Evolutionary conservation across 345 rosid genomes (phyloP).

Genomic region (Acer yangbiense): DNA sequence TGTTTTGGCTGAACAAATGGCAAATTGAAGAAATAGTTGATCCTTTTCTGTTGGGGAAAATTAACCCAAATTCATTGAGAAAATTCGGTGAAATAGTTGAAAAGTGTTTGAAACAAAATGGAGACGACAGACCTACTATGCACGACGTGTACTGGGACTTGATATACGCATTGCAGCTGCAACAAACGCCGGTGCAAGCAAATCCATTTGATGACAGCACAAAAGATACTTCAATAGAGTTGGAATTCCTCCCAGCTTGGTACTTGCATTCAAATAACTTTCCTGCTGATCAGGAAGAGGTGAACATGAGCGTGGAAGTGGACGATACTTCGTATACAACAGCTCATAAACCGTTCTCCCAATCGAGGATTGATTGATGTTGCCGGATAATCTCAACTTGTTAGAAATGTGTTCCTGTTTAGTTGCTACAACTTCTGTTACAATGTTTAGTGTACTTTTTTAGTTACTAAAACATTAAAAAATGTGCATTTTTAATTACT

Average conservation of each 20-base stretch:
- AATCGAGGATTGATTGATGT: background rate
- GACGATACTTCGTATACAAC: background rate
- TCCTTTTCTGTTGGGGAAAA: constrained; percentile 35
- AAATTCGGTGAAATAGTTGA: constrained; percentile 52
- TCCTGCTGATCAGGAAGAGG: background rate
- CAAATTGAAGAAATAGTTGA: constrained; percentile 47
- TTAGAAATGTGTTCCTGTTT: background rate
- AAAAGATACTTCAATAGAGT: constrained; percentile 1
- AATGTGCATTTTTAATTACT: too few relatives aligned
- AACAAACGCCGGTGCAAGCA: constrained; percentile 7
- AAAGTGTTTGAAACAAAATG: constrained; percentile 62
- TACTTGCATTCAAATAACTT: background rate
- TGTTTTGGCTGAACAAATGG: constrained; percentile 33
- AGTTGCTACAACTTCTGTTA: background rate
- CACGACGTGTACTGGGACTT: constrained; percentile 61
- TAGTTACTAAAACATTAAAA: too few relatives aligned
- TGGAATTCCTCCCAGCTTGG: background rate
- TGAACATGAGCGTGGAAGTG: background rate
- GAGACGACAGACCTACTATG: constrained; percentile 57
- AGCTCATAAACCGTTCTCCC: background rate
- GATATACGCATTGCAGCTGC: constrained; percentile 46
- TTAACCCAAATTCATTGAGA: constrained; percentile 43
- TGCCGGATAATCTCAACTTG: background rate
- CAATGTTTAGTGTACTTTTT: background rate
- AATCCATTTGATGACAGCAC: constrained; percentile 21